These are phyloP conservation scores for Psidium friedrichsthalianum DNA, from an alignment of 345 rosid species.

Conservation along the genomic window DNA sequence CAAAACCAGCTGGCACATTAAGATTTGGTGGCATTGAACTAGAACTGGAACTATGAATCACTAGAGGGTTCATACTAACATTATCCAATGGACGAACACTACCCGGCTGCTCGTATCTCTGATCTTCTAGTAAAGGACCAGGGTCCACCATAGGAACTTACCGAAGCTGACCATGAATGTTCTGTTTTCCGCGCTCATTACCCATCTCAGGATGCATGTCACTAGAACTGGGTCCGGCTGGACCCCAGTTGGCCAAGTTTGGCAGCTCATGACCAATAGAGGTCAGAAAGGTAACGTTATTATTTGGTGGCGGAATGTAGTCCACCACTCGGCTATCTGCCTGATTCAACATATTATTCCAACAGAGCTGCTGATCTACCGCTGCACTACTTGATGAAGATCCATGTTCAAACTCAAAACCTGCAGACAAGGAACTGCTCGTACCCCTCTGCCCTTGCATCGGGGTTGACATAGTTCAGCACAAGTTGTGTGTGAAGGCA, in stretches of 20 bases:
- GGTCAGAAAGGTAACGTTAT: constrained; percentile 19
- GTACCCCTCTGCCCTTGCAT: constrained; percentile 89
- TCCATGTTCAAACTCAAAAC: constrained; percentile 67
- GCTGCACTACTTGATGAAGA: constrained; percentile 53
- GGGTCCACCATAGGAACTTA: constrained; percentile 10
- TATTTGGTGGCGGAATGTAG: constrained; percentile 31
- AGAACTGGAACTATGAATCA: constrained; percentile 31
- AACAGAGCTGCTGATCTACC: constrained; percentile 49
- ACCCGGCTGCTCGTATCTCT: constrained; percentile 16
- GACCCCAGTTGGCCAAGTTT: constrained; percentile 32
- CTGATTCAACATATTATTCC: constrained; percentile 48
- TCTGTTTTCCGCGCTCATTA: constrained; percentile 24
- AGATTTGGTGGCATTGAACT: constrained; percentile 29
- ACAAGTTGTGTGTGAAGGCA: background rate
- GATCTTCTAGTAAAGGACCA: constrained; percentile 38
- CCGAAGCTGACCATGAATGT: constrained; percentile 27
- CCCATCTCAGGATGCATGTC: constrained; percentile 24
- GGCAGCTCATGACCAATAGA: constrained; percentile 42
- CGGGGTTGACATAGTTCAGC: constrained; percentile 16
- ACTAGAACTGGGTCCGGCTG: constrained; percentile 40
- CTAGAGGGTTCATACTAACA: constrained; percentile 26
- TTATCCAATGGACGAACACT: constrained; percentile 15
- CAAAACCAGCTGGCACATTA: constrained; percentile 46
- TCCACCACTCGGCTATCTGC: constrained; percentile 35
- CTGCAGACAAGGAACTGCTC: constrained; percentile 62